These are phyloP conservation scores for Auriscalpium vulgare DNA, from an alignment of 768 basidiomycete genomes.

Conservation along the genomic window DNA sequence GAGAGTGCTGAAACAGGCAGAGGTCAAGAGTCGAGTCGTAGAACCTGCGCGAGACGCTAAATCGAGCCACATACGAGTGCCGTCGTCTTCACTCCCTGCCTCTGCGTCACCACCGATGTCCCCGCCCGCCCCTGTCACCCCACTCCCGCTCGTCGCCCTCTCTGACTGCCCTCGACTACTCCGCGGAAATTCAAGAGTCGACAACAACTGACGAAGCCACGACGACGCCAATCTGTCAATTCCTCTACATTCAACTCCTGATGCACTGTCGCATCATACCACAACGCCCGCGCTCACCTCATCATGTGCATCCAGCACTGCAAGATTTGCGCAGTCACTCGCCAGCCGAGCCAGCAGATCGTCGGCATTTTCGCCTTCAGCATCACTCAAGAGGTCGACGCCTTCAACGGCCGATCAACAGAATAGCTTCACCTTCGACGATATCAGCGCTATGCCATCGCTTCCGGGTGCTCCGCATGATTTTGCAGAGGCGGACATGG, in stretches of 20 bases:
- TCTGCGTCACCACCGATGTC: too few species aligned
- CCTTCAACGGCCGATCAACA: background rate
- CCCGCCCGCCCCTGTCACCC: too few species aligned
- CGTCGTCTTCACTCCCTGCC: too few species aligned
- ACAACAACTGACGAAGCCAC: constrained; percentile 31
- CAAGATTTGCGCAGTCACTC: constrained; percentile 46
- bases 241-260: constrained; percentile 65
- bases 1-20: too few species aligned
- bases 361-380: constrained; percentile 21
- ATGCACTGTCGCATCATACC: constrained; percentile 39
- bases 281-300: constrained; percentile 44
- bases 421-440: constrained; percentile 38
- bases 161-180: constrained; percentile 53
- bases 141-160: too few species aligned
- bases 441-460: constrained; percentile 50
- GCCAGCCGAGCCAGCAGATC: constrained; percentile 35
- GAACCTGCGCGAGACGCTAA: too few species aligned
- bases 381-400: constrained; percentile 3
- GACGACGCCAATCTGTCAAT: constrained; percentile 32
- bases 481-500: constrained; percentile 1
- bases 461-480: constrained; percentile 34
- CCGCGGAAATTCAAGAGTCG: constrained; percentile 32
- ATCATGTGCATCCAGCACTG: constrained; percentile 41
- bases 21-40: too few species aligned
- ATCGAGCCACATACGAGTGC: too few species aligned